Evolutionary conservation across 2,329 filamentous ascomycete genomes (phyloP).

Genomic region (Colletotrichum sp.): DNA sequence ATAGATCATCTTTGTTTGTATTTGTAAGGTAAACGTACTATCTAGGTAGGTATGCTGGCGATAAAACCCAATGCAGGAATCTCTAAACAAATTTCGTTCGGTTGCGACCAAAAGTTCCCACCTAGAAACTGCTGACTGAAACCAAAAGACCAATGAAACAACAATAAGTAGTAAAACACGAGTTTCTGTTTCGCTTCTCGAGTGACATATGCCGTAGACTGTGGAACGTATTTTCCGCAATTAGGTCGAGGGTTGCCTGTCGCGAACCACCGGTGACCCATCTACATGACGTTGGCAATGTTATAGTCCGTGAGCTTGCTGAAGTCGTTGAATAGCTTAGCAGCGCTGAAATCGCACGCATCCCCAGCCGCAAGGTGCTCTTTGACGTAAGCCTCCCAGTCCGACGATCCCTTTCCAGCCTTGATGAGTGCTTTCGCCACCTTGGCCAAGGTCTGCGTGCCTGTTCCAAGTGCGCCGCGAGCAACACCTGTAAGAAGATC

Average conservation of each 20-base stretch:
- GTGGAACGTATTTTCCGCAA: not conserved
- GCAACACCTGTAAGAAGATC: not conserved
- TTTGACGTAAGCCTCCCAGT: not conserved
- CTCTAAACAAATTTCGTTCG: not conserved
- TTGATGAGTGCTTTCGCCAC: not conserved
- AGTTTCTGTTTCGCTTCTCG: not conserved
- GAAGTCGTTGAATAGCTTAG: not conserved
- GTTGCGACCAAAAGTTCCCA: not conserved
- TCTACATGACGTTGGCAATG: not conserved
- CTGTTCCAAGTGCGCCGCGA: not conserved
- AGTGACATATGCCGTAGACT: not conserved
- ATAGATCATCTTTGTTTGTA: not conserved
- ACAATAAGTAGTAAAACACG: not conserved
- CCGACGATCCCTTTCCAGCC: not conserved
- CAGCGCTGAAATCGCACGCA: not conserved
- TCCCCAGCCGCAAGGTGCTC: not conserved
- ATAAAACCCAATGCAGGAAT: not conserved
- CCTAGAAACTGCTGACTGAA: not conserved
- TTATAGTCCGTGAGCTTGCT: not conserved
- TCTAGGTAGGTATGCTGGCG: too few relatives aligned
- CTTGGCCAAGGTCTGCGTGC: not conserved
- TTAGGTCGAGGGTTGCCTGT: not conserved
- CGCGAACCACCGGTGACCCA: not conserved
- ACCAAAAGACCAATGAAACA: not conserved
- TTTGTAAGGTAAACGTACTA: too few relatives aligned